These are phyloP conservation scores for Penicillium sp. DNA, from an alignment of 2,329 filamentous ascomycete species.

Conservation along the genomic window DNA sequence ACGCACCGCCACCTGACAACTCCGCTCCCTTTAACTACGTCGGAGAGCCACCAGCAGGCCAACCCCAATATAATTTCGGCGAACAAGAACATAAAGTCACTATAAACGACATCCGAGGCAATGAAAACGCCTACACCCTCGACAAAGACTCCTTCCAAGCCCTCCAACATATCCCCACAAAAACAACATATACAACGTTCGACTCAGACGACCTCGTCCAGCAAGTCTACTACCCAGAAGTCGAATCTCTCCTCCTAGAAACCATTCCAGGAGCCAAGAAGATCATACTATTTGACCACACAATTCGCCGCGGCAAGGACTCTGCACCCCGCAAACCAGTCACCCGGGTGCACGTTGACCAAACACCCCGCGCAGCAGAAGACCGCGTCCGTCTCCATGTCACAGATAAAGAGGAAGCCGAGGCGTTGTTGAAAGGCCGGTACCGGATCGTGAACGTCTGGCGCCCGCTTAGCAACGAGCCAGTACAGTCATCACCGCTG, in stretches of 20 bases:
- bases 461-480: slow-evolving; percentile 62
- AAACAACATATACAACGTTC: slow-evolving; percentile 53
- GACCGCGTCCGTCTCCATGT: slow-evolving; percentile 69
- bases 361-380: slow-evolving; percentile 66
- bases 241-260: slow-evolving; percentile 69
- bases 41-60: slow-evolving; percentile 60
- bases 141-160: slow-evolving; percentile 75
- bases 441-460: slow-evolving; percentile 89
- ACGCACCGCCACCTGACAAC: slow-evolving; percentile 60
- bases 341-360: slow-evolving; percentile 75
- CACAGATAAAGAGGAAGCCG: slow-evolving; percentile 61
- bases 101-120: slow-evolving; percentile 73
- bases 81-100: slow-evolving; percentile 52
- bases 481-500: slow-evolving; percentile 58
- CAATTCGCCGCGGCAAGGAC: slow-evolving; percentile 67
- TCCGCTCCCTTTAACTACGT: slow-evolving; percentile 66
- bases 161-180: slow-evolving; percentile 58
- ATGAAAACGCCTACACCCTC: slow-evolving; percentile 65
- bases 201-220: slow-evolving; percentile 71
- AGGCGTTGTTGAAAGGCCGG: slow-evolving; percentile 63
- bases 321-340: slow-evolving; percentile 68
- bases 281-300: slow-evolving; percentile 83
- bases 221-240: slow-evolving; percentile 78
- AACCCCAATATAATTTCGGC: slow-evolving; percentile 66
- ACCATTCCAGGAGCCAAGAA: slow-evolving; percentile 65